A percentile compares a stretch with the other conserved stretches of the same genome.
phyloP scores from a whole-genome alignment of 2,329 filamentous ascomycete species.

The Chaetomiaceae sp. region DNA sequence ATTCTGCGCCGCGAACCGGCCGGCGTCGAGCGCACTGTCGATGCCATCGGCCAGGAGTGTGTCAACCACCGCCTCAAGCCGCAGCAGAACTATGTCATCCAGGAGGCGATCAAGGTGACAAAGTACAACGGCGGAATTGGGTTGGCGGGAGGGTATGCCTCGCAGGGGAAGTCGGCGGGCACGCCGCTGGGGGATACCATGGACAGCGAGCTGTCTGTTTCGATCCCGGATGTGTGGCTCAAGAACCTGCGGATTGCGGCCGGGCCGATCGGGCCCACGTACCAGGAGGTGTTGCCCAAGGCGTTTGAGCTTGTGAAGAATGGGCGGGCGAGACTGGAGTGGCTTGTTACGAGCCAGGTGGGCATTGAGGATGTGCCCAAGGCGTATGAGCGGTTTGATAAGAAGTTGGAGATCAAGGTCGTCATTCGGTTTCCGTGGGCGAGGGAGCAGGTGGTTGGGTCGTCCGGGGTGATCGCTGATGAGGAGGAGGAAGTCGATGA shows the following conservation, averaged over 20 bases:
- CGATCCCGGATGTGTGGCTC: neutral
- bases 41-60: slow-evolving; percentile 3
- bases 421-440: slow-evolving; percentile 12
- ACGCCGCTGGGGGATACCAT: neutral
- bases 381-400: slow-evolving; percentile 10
- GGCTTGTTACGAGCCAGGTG: neutral
- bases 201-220: neutral
- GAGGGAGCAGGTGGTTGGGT: neutral
- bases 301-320: slow-evolving; percentile 5
- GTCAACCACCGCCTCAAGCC: neutral
- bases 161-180: neutral
- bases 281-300: neutral
- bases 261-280: neutral
- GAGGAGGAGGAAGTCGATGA: neutral
- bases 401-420: slow-evolving; percentile 12
- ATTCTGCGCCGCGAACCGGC: neutral
- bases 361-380: slow-evolving; percentile 12
- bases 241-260: neutral
- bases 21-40: slow-evolving; percentile 1
- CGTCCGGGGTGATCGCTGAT: neutral
- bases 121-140: slow-evolving; percentile 1
- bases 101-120: slow-evolving; percentile 1
- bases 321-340: neutral
- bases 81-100: slow-evolving; percentile 1
- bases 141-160: neutral